Evolutionary conservation across 1,284 basidiomycete genomes (phyloP), one percentile per base, ranked within the genome.

Genomic region (Entoloma clypeatum): DNA sequence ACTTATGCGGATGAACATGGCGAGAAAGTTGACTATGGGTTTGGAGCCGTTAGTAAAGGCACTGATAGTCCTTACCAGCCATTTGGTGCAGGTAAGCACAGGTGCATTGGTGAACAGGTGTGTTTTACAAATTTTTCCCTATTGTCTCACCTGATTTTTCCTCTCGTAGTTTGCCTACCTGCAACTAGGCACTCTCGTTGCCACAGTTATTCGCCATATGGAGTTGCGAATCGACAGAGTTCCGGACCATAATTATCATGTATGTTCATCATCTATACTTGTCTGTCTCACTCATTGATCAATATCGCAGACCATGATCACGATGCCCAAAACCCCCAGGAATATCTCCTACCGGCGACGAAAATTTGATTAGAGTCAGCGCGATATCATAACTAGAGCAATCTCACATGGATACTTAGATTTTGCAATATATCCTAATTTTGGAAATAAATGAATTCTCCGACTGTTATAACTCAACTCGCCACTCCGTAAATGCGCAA

Each of bases 1-100:
- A 68, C 74, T 49, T 91, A 93, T 60, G 64, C 72, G 38, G 87
- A 89, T 53, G 80, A 79, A 51, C 67, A 66, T 22, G 88, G 86
- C 39, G 90, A 95, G 62, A 92, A 92, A 70, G 75, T 96, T 45
- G 95, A 99, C 65, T 99, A 88, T 56, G 96, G 95, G 1, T 99
- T 92, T 62, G 96, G 95, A 40, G 79, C 79, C 54, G 90, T 96
- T 31, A 89, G 85, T 64, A 95, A 94, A 66, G 92, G 92, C 36
- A 94, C 92, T 8, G 87, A 92, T 49, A 87, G 82, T 48, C 69
- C 68, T 22, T 97, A 97, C 62, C 86, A 95, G 60, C 96, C 95
- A 1, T 99, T 99, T 58, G 96, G 95, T 44, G 94, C 95, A 32
- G 95, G 93, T 18, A 75, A 91, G 53, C 93, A 97, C 67, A 74